A percentile compares a stretch with the other conserved stretches of the same genome.
These are phyloP conservation scores for Suillus ampliporus DNA, from an alignment of 768 basidiomycete genomes.

Conservation along the genomic window DNA sequence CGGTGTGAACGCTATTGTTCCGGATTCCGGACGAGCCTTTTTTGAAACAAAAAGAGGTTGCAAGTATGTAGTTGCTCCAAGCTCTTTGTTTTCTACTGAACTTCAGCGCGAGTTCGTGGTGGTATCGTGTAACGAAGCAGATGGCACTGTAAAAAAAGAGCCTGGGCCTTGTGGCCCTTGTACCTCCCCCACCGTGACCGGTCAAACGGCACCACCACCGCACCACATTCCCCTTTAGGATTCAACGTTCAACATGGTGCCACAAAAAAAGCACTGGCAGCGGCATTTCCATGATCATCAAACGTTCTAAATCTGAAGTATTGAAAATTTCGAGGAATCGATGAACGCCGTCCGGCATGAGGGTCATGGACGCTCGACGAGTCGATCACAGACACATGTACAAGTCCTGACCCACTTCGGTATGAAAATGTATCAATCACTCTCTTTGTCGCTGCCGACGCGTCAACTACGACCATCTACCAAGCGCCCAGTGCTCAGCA, in stretches of 20 bases:
- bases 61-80: background rate
- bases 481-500: background rate
- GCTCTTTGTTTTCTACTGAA: conserved; percentile 1
- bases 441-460: too few species aligned
- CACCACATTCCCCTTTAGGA: background rate
- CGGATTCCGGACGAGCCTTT: conserved; percentile 5
- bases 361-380: background rate
- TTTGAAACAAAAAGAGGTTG: conserved; percentile 4
- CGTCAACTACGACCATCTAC: background rate
- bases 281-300: too few species aligned
- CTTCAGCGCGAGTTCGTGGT: background rate
- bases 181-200: background rate
- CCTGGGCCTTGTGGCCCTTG: background rate
- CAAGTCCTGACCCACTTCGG: background rate
- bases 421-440: too few species aligned
- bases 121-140: background rate
- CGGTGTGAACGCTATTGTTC: conserved; percentile 19
- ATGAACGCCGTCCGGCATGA: background rate
- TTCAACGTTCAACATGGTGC: too few species aligned
- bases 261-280: too few species aligned
- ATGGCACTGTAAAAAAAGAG: background rate
- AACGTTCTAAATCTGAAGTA: background rate
- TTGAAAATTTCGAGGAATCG: background rate
- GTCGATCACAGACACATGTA: background rate
- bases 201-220: background rate